Base-by-base conservation (phyloP, 305 asterid genomes). In the Andrographis paniculata region DNA sequence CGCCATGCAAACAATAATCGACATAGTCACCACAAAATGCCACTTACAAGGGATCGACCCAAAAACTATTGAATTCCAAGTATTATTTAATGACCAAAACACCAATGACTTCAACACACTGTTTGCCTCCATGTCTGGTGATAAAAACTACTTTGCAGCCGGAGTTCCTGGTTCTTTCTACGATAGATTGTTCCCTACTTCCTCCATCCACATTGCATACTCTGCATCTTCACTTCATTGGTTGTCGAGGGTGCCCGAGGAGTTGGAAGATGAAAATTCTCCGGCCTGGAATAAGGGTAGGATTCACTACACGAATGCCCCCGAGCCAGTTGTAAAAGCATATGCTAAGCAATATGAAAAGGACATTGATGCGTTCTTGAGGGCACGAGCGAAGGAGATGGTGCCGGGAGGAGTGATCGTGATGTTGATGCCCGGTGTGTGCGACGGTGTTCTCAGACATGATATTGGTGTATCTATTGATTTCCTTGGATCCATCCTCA, bases 81-180 rank as follows among this genome's bases (percentile, higher is more conserved):
- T 52, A 0, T 50, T 58, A 15, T 62, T 70, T 63, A 70, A 62
- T 44, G 73, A 70, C 38, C 54, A 23, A 1, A 39, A 18, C 1
- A 20, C 27, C 18, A 70, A 71, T 35, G 77, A 71, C 14, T 71
- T 66, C 73, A 71, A 71, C 50, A 62, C 70, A 6, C 77, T 71
- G 44, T 71, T 71, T 45, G 64, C 70, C 22, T 50, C 67, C 0
- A 67, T 71, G 14, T 65, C 73, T 0, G 12, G 17, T 0, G 14
- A 12, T 2, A 50, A 52, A 15, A 24, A 28, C 14, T 66, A 66
- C 60, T 59, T 40, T 1, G 55, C 50, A 0, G 64, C 67, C 3
- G 73, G 62, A 0, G 70, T 66, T 0, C 62, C 70, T 0, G 77
- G 77, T 14, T 70, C 77, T 1, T 62, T 70, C 63, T 40, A 58